Conservation (phyloP, 1,139 yeast genomes). For the Wickerhamomyces sp. region DNA sequence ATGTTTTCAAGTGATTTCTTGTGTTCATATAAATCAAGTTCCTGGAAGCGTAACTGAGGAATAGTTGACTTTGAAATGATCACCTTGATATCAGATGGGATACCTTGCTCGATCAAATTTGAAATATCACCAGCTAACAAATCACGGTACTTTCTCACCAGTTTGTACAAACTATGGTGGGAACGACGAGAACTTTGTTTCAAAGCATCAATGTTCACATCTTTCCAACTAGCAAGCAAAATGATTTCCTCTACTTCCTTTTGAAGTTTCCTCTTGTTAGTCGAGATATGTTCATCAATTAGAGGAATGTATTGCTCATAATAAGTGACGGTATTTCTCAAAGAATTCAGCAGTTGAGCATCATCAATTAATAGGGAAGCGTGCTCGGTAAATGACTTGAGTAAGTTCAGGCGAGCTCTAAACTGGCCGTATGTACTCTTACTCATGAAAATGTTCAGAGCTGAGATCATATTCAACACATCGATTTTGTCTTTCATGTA, state of each 20-base stretch:
- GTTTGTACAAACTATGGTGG: slow-evolving; percentile 76
- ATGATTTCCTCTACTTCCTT: slow-evolving; percentile 84
- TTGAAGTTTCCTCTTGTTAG: slow-evolving; percentile 51
- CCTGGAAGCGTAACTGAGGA: slow-evolving; percentile 5
- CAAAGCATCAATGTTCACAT: slow-evolving; percentile 87
- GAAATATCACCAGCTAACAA: slow-evolving; percentile 51
- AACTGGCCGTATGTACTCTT: slow-evolving; percentile 77
- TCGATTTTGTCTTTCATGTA: slow-evolving; percentile 26
- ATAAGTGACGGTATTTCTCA: slow-evolving; percentile 58
- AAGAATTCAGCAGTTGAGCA: slow-evolving; percentile 32
- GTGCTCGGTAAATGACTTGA: slow-evolving; percentile 61
- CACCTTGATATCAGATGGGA: slow-evolving; percentile 27
- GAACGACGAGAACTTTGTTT: slow-evolving; percentile 91
- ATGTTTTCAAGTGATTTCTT: slow-evolving; percentile 13
- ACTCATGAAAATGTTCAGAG: slow-evolving; percentile 71
- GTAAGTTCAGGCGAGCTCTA: slow-evolving; percentile 46
- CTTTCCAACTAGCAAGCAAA: slow-evolving; percentile 93
- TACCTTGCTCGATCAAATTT: slow-evolving; percentile 58
- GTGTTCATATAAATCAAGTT: slow-evolving; percentile 12
- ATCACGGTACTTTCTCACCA: slow-evolving; percentile 77
- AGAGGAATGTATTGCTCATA: slow-evolving; percentile 58
- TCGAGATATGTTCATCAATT: slow-evolving; percentile 41
- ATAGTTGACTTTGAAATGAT: slow-evolving; percentile 10
- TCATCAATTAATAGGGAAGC: slow-evolving; percentile 24
- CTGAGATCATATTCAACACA: slow-evolving; percentile 47